Conservation (phyloP, 176 grass and related monocot species). For the Puccinellia tenuiflora region DNA sequence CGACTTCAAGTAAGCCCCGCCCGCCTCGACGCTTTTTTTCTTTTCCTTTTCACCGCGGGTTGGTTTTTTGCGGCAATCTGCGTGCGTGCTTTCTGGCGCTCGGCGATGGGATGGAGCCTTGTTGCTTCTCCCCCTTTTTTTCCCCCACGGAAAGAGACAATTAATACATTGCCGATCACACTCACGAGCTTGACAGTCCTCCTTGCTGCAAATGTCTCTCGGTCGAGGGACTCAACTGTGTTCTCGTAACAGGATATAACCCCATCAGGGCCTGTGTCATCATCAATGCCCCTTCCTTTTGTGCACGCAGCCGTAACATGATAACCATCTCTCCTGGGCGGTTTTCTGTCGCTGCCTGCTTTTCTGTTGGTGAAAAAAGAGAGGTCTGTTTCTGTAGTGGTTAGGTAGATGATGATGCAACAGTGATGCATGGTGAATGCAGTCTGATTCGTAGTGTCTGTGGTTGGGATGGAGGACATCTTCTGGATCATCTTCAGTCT, state of each 20-base stretch:
- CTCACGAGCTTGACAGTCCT: no score
- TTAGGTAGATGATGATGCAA: not conserved
- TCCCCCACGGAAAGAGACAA: no score
- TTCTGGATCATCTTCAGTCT: not conserved
- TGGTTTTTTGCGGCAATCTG: not conserved
- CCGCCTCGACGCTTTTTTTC: not conserved
- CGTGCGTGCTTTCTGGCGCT: not conserved
- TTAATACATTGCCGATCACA: no score
- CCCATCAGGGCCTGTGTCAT: no score
- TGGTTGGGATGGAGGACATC: not conserved
- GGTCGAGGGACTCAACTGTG: no score
- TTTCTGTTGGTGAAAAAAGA: not conserved
- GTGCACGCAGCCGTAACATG: not conserved
- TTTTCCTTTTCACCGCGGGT: not conserved
- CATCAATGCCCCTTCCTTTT: not conserved
- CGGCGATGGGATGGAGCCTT: not conserved
- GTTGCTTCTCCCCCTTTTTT: not conserved
- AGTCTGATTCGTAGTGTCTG: not conserved
- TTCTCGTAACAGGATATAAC: no score
- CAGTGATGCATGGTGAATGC: not conserved
- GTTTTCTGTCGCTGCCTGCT: not conserved
- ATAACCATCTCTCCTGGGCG: not conserved
- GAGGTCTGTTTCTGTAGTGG: not conserved
- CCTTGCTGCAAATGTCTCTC: no score
- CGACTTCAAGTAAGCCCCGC: conserved; percentile 39